These are phyloP conservation scores for Candida yuanshanica DNA, from an alignment of 805 yeast species.

Conservation along the genomic window DNA sequence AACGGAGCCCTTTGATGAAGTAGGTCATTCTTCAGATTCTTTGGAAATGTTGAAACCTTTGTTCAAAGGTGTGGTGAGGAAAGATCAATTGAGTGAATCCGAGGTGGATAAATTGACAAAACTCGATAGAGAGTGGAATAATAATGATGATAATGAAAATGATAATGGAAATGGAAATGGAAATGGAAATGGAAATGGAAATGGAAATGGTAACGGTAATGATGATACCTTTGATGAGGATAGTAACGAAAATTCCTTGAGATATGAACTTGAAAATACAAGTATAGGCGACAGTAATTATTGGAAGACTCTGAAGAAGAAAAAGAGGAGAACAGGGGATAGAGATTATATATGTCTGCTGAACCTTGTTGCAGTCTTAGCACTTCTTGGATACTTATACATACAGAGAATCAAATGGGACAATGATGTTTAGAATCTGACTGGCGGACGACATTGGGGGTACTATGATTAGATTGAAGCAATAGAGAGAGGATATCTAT, in stretches of 20 bases:
- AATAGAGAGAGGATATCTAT: too few species aligned
- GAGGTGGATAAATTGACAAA: not conserved
- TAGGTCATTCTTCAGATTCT: slow-evolving; percentile 97
- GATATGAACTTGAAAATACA: slow-evolving; percentile 13
- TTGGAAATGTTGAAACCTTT: slow-evolving; percentile 63
- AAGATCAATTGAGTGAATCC: slow-evolving; percentile 1
- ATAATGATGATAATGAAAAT: not conserved
- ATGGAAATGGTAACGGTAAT: not conserved
- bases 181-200: not conserved
- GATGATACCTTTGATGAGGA: slow-evolving; percentile 4
- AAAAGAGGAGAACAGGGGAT: slow-evolving; percentile 7
- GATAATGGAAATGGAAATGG: not conserved
- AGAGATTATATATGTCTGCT: slow-evolving; percentile 1
- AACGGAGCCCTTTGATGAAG: slow-evolving; percentile 80
- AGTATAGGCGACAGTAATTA: slow-evolving; percentile 23
- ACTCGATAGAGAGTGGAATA: not conserved
- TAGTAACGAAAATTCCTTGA: not conserved
- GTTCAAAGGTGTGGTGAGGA: slow-evolving; percentile 70
- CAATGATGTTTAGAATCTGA: not conserved
- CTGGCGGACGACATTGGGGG: too few species aligned
- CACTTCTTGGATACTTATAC: slow-evolving; percentile 14
- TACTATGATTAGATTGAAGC: too few species aligned
- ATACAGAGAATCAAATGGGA: slow-evolving; percentile 15
- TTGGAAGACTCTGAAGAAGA: slow-evolving; percentile 6
- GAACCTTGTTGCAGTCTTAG: slow-evolving; percentile 9